These are phyloP conservation scores for Vararia minispora DNA, from an alignment of 768 basidiomycete genomes.

Conservation along the genomic window DNA sequence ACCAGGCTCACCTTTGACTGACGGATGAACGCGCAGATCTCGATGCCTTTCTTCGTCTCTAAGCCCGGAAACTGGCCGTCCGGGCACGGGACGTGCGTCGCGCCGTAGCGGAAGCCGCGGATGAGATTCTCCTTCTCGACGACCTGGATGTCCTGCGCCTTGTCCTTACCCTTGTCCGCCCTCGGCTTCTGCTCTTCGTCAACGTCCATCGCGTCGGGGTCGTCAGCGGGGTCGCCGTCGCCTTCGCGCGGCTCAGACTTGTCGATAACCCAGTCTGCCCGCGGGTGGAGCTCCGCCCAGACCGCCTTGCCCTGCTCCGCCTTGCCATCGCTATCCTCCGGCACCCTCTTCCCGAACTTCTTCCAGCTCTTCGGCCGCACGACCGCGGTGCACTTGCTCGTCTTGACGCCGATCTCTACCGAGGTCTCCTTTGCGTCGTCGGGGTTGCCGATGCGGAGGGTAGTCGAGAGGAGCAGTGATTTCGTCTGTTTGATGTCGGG, in stretches of 20 bases:
- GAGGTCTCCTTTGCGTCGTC: slow-evolving; percentile 58
- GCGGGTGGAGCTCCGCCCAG: slow-evolving; percentile 31
- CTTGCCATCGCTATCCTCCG: slow-evolving; percentile 10
- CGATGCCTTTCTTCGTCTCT: slow-evolving; percentile 73
- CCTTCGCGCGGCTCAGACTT: slow-evolving; percentile 25
- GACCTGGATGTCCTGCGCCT: slow-evolving; percentile 31
- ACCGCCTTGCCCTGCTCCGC: slow-evolving; percentile 13
- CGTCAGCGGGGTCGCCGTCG: slow-evolving; percentile 10
- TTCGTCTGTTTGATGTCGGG: slow-evolving; percentile 62
- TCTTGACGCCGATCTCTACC: slow-evolving; percentile 60
- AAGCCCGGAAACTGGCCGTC: slow-evolving; percentile 75
- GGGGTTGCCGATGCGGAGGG: slow-evolving; percentile 70
- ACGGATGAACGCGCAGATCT: slow-evolving; percentile 77
- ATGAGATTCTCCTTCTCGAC: slow-evolving; percentile 75
- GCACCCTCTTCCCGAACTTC: slow-evolving; percentile 43
- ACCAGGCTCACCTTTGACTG: background rate
- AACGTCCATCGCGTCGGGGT: slow-evolving; percentile 14
- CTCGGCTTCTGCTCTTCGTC: slow-evolving; percentile 27
- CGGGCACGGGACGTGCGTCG: slow-evolving; percentile 78
- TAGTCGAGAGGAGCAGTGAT: slow-evolving; percentile 51
- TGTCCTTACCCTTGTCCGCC: slow-evolving; percentile 23
- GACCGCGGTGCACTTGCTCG: slow-evolving; percentile 70
- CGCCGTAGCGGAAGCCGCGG: slow-evolving; percentile 81
- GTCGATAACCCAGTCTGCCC: slow-evolving; percentile 50
- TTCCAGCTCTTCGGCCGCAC: slow-evolving; percentile 69